These are phyloP conservation scores for Aleurites moluccanus DNA, from an alignment of 441 rosid genomes.

Conservation along the genomic window DNA sequence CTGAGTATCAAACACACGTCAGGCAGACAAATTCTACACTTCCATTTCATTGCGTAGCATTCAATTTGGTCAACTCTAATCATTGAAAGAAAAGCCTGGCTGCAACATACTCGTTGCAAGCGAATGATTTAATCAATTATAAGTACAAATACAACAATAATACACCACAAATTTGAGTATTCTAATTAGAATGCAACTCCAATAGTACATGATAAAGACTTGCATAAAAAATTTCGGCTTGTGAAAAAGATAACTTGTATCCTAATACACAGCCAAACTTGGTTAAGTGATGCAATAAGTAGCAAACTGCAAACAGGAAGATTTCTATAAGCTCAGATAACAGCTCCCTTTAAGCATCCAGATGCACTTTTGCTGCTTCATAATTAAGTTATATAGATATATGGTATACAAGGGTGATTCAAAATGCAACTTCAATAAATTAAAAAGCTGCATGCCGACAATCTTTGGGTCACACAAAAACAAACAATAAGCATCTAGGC, in stretches of 20 bases:
- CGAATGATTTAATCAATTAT: slow-evolving; percentile 1
- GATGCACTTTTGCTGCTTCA: slow-evolving; percentile 21
- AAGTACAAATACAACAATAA: not conserved
- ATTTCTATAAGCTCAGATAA: slow-evolving; percentile 17
- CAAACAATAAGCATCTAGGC: not conserved
- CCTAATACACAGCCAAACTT: slow-evolving; percentile 29
- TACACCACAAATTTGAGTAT: too few species aligned
- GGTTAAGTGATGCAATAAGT: slow-evolving; percentile 23
- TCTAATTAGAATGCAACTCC: not conserved
- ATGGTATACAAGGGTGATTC: slow-evolving; percentile 28
- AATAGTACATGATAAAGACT: slow-evolving; percentile 11
- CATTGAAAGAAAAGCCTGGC: not conserved
- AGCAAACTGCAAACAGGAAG: slow-evolving; percentile 13
- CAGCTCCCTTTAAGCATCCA: slow-evolving; percentile 22
- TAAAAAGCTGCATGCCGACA: slow-evolving; percentile 27
- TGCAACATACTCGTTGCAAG: not conserved
- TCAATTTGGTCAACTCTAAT: not conserved
- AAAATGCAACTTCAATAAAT: not conserved
- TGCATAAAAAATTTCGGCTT: slow-evolving; percentile 10
- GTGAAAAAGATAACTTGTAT: slow-evolving; percentile 26
- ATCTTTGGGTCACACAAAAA: not conserved
- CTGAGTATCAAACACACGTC: not conserved
- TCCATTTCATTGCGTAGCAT: not conserved
- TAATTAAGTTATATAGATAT: slow-evolving; percentile 24
- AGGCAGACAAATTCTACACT: not conserved